Evolutionary conservation across 1,284 basidiomycete genomes (phyloP).

Genomic region (Sporisorium scitamineum): DNA sequence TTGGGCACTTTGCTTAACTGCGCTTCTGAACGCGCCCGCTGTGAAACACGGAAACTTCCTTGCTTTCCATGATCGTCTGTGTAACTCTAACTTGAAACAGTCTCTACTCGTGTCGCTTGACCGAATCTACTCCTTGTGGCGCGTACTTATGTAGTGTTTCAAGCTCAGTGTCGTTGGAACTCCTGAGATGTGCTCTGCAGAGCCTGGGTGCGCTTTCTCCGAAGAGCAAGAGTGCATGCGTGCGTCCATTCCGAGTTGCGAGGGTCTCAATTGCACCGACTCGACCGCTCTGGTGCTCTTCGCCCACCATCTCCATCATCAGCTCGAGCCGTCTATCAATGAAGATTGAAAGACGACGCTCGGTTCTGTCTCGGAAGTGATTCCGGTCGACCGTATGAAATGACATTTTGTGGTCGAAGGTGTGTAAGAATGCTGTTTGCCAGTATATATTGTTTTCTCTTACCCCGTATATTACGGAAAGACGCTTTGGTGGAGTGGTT

Average conservation of each 20-base stretch:
- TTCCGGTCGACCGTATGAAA: not conserved
- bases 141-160: too few species aligned
- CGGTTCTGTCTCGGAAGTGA: not conserved
- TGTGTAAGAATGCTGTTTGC: not conserved
- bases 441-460: not conserved
- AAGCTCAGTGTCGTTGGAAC: constrained; percentile 18
- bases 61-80: not conserved
- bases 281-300: too few species aligned
- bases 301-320: too few species aligned
- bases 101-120: not conserved
- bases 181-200: constrained; percentile 10
- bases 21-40: not conserved
- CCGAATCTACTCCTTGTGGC: not conserved
- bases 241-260: too few species aligned
- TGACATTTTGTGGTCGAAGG: not conserved
- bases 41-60: not conserved
- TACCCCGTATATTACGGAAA: constrained; percentile 1
- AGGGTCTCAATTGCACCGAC: too few species aligned
- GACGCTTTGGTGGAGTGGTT: constrained; percentile 58
- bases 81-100: too few species aligned
- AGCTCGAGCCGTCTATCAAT: too few species aligned
- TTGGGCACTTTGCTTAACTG: not conserved
- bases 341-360: not conserved
- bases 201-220: too few species aligned
- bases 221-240: too few species aligned